These are phyloP conservation scores for Platismatia glauca DNA, from an alignment of 495 filamentous ascomycete genomes.

Conservation along the genomic window DNA sequence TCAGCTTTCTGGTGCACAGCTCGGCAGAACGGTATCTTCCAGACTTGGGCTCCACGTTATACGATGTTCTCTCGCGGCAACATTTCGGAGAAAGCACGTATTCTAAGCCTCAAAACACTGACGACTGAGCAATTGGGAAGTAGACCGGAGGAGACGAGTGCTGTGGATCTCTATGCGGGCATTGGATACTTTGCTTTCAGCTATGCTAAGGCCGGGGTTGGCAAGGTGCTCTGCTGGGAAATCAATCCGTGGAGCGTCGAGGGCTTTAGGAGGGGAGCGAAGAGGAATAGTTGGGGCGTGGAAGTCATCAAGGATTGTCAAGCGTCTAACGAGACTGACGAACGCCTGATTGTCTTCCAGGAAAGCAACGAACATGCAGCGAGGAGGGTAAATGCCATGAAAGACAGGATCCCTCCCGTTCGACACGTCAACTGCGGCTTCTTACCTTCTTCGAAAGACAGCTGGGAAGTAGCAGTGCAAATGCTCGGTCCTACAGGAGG, in stretches of 20 bases:
- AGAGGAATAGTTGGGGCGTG: conserved; percentile 56
- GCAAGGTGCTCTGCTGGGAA: conserved; percentile 74
- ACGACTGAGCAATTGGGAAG: conserved; percentile 17
- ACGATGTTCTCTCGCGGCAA: conserved; percentile 93
- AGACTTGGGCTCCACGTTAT: conserved; percentile 77
- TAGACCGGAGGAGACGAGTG: conserved; percentile 32
- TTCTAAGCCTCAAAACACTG: conserved; percentile 39
- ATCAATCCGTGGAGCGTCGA: conserved; percentile 84
- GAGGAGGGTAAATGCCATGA: conserved; percentile 11
- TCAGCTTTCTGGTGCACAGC: conserved; percentile 63
- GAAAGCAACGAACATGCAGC: conserved; percentile 24
- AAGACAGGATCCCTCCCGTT: conserved; percentile 27
- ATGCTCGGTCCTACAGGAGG: conserved; percentile 47
- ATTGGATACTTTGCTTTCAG: conserved; percentile 89
- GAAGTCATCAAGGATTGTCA: conserved; percentile 37
- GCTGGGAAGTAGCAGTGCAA: conserved; percentile 58
- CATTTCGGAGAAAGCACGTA: conserved; percentile 73
- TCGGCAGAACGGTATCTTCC: conserved; percentile 69
- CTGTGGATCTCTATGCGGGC: conserved; percentile 80
- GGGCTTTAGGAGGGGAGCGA: conserved; percentile 62
- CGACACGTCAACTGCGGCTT: conserved; percentile 77
- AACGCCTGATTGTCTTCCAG: conserved; percentile 48
- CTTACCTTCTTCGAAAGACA: conserved; percentile 55
- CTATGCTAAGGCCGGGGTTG: conserved; percentile 61
- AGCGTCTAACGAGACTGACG: conserved; percentile 26